Evolutionary conservation across 352 stramenopile genomes (phyloP).

Genomic region (Pythium brachiatum): DNA sequence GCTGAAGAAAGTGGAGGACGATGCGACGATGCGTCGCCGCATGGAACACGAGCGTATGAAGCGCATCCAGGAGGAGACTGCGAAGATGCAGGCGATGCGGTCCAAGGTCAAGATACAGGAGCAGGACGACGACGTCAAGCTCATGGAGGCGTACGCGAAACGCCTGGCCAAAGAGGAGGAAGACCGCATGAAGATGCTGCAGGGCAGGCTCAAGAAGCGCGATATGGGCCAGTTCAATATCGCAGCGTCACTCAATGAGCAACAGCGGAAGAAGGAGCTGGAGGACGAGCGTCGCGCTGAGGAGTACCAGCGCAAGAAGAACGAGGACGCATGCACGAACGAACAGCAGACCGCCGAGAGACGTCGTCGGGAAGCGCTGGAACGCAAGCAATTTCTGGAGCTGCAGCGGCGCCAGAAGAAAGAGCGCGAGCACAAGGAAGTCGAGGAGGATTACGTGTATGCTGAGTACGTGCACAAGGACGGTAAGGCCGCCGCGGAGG

Average conservation of each 20-base stretch:
- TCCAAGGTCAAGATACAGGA: conserved; percentile 32
- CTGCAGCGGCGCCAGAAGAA: conserved; percentile 49
- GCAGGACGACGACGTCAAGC: conserved; percentile 55
- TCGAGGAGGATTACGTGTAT: conserved; percentile 62
- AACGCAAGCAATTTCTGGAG: conserved; percentile 54
- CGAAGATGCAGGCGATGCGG: conserved; percentile 36
- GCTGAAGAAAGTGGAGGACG: conserved; percentile 45
- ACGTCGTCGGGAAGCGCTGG: conserved; percentile 41
- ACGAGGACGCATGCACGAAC: conserved; percentile 31
- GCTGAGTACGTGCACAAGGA: conserved; percentile 48
- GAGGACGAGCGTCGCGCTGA: conserved; percentile 58
- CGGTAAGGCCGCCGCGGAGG: conserved; percentile 37
- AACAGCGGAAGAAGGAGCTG: conserved; percentile 45
- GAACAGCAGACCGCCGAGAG: conserved; percentile 35
- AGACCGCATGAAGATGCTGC: conserved; percentile 41
- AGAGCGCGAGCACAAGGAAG: conserved; percentile 49
- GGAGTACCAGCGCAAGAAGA: conserved; percentile 62
- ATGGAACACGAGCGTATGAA: conserved; percentile 52
- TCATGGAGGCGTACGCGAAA: conserved; percentile 68
- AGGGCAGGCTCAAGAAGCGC: conserved; percentile 43
- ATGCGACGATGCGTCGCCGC: conserved; percentile 35
- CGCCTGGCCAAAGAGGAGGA: conserved; percentile 57
- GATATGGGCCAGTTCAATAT: conserved; percentile 38
- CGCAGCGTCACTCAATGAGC: conserved; percentile 43
- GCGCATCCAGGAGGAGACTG: conserved; percentile 47